A percentile compares a stretch with the other conserved stretches of the same genome.
phyloP scores from a whole-genome alignment of 768 basidiomycete species.

The Auricularia heimuer region DNA sequence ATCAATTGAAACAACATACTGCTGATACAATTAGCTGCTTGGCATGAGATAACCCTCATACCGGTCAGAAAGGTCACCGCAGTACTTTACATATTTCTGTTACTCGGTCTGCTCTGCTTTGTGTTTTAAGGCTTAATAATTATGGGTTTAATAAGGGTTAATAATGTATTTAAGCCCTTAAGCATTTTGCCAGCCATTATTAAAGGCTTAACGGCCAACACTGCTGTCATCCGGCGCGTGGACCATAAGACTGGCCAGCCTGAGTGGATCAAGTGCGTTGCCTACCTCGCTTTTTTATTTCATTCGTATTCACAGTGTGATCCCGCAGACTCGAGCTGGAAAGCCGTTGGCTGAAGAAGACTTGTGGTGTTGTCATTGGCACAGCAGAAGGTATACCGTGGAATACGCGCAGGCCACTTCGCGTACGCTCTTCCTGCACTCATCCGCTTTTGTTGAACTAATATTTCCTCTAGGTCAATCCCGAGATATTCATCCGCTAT shows the following conservation, averaged over 20 bases:
- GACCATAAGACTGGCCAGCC: background rate
- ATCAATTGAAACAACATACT: no score
- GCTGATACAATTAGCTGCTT: no score
- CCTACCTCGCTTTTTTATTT: background rate
- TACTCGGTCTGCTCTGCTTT: no score
- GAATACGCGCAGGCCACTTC: constrained; percentile 38
- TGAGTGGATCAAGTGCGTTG: background rate
- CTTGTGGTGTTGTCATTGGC: constrained; percentile 47
- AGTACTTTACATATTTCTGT: no score
- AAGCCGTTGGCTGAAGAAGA: constrained; percentile 46
- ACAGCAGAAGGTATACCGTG: constrained; percentile 53
- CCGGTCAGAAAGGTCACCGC: no score
- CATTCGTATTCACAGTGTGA: background rate
- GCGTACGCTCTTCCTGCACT: constrained; percentile 23
- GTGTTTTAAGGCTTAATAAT: no score
- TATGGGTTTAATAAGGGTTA: no score
- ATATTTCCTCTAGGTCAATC: constrained; percentile 34
- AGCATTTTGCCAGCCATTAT: no score
- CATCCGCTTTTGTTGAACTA: background rate
- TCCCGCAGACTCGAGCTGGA: constrained; percentile 42
- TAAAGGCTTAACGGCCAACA: no score
- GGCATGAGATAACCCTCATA: no score
- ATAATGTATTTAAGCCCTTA: no score
- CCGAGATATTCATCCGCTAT: constrained; percentile 47
- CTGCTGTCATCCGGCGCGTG: background rate